Percentiles rank a stretch among this genome's conserved stretches.
phyloP scores from a whole-genome alignment of 179 eudicot species.

The Amaranthus tricolor region DNA sequence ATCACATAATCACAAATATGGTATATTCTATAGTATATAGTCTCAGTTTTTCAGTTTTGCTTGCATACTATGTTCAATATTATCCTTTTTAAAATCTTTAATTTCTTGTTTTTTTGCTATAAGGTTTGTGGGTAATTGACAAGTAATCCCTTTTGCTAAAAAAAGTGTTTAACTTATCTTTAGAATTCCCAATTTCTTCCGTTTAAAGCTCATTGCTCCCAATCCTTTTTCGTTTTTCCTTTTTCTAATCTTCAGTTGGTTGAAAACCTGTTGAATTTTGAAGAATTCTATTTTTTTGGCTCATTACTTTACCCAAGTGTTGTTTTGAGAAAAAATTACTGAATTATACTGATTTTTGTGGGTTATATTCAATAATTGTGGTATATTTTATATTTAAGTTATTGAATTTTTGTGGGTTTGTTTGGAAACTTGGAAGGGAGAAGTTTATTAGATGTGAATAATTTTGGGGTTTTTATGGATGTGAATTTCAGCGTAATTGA shows the following conservation, averaged over 20 bases:
- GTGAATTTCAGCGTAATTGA: not conserved
- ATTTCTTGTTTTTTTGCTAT: constrained; percentile 6
- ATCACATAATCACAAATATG: not conserved
- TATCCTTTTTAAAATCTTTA: not conserved
- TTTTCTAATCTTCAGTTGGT: constrained; percentile 14
- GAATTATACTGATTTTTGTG: not conserved
- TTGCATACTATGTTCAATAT: not conserved
- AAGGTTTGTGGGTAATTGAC: constrained; percentile 18
- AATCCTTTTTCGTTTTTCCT: not conserved
- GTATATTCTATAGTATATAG: not conserved
- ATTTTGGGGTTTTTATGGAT: not conserved
- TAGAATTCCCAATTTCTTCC: not conserved
- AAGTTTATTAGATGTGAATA: not conserved
- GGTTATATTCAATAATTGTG: not conserved
- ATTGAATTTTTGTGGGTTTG: not conserved
- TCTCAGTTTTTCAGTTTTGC: not conserved
- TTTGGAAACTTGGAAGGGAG: not conserved
- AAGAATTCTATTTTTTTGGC: not conserved
- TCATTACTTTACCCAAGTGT: not conserved
- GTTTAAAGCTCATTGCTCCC: not conserved
- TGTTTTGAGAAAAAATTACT: not conserved
- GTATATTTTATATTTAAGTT: not conserved
- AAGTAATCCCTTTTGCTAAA: constrained; percentile 12
- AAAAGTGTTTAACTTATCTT: not conserved
- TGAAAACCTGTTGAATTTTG: constrained; percentile 26